These are phyloP conservation scores for Wickerhamia fluorescens DNA, from an alignment of 805 yeast species.

Conservation along the genomic window DNA sequence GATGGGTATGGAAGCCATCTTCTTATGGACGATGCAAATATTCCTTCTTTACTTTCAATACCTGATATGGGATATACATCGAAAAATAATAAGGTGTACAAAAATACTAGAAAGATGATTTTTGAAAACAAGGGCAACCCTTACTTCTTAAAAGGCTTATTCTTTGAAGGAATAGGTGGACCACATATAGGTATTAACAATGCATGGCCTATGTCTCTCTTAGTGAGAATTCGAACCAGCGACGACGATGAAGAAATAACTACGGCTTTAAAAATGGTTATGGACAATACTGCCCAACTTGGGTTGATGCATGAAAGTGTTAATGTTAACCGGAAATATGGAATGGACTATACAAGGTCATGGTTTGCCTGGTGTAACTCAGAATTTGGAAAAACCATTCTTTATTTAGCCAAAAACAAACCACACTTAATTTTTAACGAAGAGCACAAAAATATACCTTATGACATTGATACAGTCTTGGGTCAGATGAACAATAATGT, in stretches of 20 bases:
- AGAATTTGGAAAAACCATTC: slow-evolving; percentile 82
- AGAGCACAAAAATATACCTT: slow-evolving; percentile 21
- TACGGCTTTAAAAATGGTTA: slow-evolving; percentile 40
- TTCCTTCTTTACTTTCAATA: slow-evolving; percentile 73
- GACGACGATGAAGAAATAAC: slow-evolving; percentile 64
- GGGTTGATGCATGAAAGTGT: slow-evolving; percentile 85
- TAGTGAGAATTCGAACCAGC: slow-evolving; percentile 67
- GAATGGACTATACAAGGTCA: slow-evolving; percentile 58
- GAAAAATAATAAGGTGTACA: slow-evolving; percentile 51
- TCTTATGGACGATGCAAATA: slow-evolving; percentile 87
- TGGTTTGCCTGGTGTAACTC: slow-evolving; percentile 97
- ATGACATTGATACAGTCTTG: slow-evolving; percentile 21
- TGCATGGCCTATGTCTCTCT: slow-evolving; percentile 91
- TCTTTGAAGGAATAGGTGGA: slow-evolving; percentile 78
- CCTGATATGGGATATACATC: slow-evolving; percentile 70
- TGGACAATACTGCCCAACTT: slow-evolving; percentile 59
- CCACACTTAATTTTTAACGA: slow-evolving; percentile 63
- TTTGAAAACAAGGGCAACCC: slow-evolving; percentile 69
- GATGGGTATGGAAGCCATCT: slow-evolving; percentile 76
- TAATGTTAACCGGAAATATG: slow-evolving; percentile 47
- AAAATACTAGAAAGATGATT: slow-evolving; percentile 74
- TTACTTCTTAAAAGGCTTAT: slow-evolving; percentile 55
- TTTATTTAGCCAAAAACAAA: slow-evolving; percentile 64
- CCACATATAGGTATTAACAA: slow-evolving; percentile 77
- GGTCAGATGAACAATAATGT: too few relatives aligned